phyloP scores from a whole-genome alignment of 2,329 filamentous ascomycete species.

The Diplocarpon mali region DNA sequence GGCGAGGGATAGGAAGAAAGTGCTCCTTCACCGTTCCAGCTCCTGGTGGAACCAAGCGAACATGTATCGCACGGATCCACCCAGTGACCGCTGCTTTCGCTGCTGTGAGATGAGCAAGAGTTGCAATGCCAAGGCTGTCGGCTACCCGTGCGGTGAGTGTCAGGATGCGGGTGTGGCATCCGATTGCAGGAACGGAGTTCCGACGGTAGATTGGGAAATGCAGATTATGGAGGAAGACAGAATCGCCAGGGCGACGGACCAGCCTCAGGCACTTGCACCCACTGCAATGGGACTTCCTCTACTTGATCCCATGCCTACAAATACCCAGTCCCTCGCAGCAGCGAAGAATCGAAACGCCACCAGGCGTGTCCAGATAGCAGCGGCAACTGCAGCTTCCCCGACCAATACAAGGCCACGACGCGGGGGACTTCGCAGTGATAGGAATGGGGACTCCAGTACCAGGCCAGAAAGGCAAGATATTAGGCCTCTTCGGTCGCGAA shows the following conservation, averaged over 20 bases:
- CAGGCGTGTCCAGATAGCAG: too few relatives aligned
- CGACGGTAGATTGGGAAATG: not conserved
- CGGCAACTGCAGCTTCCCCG: too few relatives aligned
- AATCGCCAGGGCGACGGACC: not conserved
- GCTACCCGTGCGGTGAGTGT: not conserved
- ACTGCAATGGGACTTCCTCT: not conserved
- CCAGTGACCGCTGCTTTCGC: not conserved
- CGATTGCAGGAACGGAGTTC: not conserved
- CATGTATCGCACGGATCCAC: not conserved
- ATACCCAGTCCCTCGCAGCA: not conserved
- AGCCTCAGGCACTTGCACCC: not conserved
- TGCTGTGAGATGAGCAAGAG: not conserved
- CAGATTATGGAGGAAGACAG: not conserved
- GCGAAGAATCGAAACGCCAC: not conserved
- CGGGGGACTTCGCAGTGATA: too few relatives aligned
- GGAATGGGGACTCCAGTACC: too few relatives aligned
- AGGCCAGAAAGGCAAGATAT: too few relatives aligned
- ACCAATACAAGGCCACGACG: too few relatives aligned
- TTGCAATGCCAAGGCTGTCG: not conserved
- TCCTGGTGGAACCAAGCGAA: not conserved
- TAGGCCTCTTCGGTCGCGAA: too few relatives aligned
- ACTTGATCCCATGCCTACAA: not conserved
- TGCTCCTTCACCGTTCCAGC: not conserved
- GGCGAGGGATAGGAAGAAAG: not conserved
- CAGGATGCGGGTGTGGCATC: not conserved